Evolutionary conservation across 2,329 filamentous ascomycete genomes (phyloP), one percentile per base, ranked within the genome.

Genomic region (Trichoderma sp.): DNA sequence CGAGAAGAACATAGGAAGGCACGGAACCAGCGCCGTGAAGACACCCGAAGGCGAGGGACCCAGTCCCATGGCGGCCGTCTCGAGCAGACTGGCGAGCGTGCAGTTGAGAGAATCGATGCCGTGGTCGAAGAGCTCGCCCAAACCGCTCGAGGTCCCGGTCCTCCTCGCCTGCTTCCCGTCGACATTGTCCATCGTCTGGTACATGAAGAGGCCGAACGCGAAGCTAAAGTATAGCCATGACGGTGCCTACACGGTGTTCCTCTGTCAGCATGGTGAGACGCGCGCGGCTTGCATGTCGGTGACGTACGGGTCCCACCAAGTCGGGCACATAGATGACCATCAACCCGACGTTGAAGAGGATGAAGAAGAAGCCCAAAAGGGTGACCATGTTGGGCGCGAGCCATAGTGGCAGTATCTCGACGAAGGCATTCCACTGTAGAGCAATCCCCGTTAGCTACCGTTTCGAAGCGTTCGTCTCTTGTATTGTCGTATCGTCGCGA

Each of bases 51-150:
- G 89, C 19, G 91, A 92, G 4, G 91, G 87, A 47, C 95, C 95
- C 59, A 97, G 85, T 28, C 91, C 94, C 90, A 99, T 95, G 61
- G 94, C 93, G 17, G 92, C 94, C 6, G 92, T 94, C 78, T 97
- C 92, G 68, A 96, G 87, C 60, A 99, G 81, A 75, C 91, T 96
- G 30, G 90, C 95, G 59, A 99, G 84, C 0, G 95, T 97, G 81
- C 95, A 99, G 81, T 99, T 99, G 68, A 99, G 82, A 30, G 93
- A 97, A 79, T 99, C 95, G 78, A 99, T 98, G 69, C 95, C 95
- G 80, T 99, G 95, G 79, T 99, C 95, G 79, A 99, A 99, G 15
- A 99, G 87, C 79, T 99, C 95, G 71, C 95, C 95, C 28, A 99
- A 84, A 0, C 92, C 92, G 75, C 93, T 97, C 34, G 94, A 98